phyloP scores from a whole-genome alignment of 2,329 filamentous ascomycete genomes.

The Pestalotiopsis sp. region DNA sequence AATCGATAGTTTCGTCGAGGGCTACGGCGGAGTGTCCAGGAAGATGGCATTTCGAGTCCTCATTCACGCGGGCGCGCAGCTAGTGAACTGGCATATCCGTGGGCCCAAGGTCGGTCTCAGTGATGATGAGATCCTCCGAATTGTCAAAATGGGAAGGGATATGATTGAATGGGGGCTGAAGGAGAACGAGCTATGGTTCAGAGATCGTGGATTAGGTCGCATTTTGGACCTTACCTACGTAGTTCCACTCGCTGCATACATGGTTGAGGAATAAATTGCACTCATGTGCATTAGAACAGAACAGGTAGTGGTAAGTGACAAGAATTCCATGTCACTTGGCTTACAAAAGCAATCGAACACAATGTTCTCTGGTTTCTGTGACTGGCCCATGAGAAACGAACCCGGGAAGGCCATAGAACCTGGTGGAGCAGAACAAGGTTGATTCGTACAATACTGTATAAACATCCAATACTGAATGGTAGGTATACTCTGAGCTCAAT shows the following conservation, averaged over 20 bases:
- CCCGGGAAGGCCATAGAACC: too few species aligned
- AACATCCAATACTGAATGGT: too few species aligned
- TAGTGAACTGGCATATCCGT: constrained; percentile 33
- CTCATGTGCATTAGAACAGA: too few species aligned
- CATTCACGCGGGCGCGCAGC: constrained; percentile 42
- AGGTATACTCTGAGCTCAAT: too few species aligned
- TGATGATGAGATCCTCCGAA: background rate
- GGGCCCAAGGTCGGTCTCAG: background rate
- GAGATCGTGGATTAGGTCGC: background rate
- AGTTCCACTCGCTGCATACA: background rate
- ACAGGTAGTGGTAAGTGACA: too few species aligned
- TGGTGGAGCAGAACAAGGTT: too few species aligned
- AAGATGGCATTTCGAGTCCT: constrained; percentile 40
- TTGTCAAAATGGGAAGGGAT: background rate
- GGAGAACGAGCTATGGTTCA: background rate
- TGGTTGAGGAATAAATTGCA: too few species aligned
- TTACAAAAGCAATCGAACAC: too few species aligned
- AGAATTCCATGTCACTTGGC: too few species aligned
- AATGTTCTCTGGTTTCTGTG: too few species aligned
- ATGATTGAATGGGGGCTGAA: background rate
- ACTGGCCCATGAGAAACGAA: too few species aligned
- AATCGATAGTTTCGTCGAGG: constrained; percentile 37
- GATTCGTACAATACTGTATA: too few species aligned
- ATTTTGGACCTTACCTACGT: background rate
- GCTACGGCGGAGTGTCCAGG: constrained; percentile 36